Conservation (phyloP, 2,329 filamentous ascomycete species). For the Colletotrichum sp. region DNA sequence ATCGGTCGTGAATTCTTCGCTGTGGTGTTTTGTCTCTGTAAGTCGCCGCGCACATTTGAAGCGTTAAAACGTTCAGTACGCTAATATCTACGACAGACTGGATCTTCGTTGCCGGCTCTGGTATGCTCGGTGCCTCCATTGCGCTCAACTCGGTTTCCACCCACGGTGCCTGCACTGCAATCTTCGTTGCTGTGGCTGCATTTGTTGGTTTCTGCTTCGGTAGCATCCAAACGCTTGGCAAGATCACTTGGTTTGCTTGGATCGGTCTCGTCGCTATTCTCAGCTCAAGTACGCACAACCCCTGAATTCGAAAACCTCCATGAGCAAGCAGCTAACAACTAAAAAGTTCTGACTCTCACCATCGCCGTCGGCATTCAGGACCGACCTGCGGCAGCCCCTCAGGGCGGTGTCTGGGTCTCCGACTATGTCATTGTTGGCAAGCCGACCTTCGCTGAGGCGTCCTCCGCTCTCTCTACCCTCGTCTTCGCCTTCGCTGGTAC, state of each 20-base stretch:
- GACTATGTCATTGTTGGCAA: constrained; percentile 59
- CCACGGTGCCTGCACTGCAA: constrained; percentile 43
- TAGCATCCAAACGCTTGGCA: constrained; percentile 35
- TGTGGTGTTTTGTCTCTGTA: constrained; percentile 38
- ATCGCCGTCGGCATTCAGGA: constrained; percentile 35
- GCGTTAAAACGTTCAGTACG: neutral
- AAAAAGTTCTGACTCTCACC: constrained; percentile 29
- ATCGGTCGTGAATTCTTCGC: constrained; percentile 48
- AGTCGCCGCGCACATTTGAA: neutral
- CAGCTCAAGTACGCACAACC: constrained; percentile 26
- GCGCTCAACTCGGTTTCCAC: constrained; percentile 43
- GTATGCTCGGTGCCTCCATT: constrained; percentile 46
- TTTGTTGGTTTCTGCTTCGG: constrained; percentile 33
- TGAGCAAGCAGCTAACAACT: neutral
- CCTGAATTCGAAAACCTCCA: neutral
- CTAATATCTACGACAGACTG: constrained; percentile 22
- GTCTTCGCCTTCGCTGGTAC: constrained; percentile 45
- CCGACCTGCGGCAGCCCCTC: constrained; percentile 28
- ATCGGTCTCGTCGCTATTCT: constrained; percentile 33
- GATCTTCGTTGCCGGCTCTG: constrained; percentile 39
- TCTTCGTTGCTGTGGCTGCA: constrained; percentile 41
- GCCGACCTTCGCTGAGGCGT: constrained; percentile 58
- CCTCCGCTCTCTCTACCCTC: constrained; percentile 35
- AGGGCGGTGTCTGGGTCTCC: constrained; percentile 25
- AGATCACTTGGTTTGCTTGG: constrained; percentile 39